Conservation (phyloP, 345 rosid species). For the Eucalyptus cloeziana region DNA sequence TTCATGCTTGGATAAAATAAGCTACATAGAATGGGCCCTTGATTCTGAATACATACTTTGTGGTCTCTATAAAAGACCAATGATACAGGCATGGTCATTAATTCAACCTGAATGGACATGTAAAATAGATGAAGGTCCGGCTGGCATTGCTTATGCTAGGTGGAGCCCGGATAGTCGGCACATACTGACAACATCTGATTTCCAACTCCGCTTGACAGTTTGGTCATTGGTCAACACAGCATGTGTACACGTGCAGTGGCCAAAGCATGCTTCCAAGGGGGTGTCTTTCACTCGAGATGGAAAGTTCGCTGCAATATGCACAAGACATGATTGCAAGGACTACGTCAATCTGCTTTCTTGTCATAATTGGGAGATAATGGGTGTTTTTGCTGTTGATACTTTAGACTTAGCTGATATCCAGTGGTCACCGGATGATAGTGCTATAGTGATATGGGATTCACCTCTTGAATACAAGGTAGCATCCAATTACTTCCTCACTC, state of each 20-base stretch:
- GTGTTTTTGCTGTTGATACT: constrained; percentile 74
- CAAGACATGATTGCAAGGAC: constrained; percentile 92
- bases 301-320: constrained; percentile 78
- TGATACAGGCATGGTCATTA: constrained; percentile 96
- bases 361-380: constrained; percentile 95
- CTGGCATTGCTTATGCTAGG: constrained; percentile 92
- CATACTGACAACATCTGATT: constrained; percentile 85
- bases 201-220: constrained; percentile 80
- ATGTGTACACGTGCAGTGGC: constrained; percentile 94
- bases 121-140: constrained; percentile 95
- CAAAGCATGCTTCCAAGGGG: constrained; percentile 89
- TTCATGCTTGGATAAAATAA: constrained; percentile 95
- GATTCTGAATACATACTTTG: constrained; percentile 94
- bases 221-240: constrained; percentile 94
- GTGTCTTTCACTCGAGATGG: constrained; percentile 82
- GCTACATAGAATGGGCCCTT: constrained; percentile 94
- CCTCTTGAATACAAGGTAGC: constrained; percentile 79
- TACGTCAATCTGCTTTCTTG: constrained; percentile 80
- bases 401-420: constrained; percentile 88
- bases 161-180: constrained; percentile 99
- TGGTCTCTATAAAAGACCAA: constrained; percentile 77
- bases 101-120: constrained; percentile 96
- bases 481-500: background rate
- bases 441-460: constrained; percentile 85
- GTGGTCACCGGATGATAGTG: constrained; percentile 95